These are phyloP conservation scores for Esteya vermicola DNA, from an alignment of 2,329 filamentous ascomycete genomes.

Conservation along the genomic window DNA sequence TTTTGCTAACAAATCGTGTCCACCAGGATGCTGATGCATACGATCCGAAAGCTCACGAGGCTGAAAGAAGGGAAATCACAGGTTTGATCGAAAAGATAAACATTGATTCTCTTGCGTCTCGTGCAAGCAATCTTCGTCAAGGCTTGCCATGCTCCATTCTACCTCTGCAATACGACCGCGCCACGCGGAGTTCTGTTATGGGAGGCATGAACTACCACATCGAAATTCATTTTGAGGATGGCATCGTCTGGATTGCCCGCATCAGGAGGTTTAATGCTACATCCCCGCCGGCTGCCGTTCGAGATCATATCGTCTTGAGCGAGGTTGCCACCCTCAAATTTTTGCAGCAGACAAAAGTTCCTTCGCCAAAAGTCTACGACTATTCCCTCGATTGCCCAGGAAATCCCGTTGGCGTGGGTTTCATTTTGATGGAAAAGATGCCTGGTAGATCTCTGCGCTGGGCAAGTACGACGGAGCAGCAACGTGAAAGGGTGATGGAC, in stretches of 20 bases:
- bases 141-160: neutral
- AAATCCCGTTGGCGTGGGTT: neutral
- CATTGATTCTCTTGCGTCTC: neutral
- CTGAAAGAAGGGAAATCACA: neutral
- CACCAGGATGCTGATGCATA: neutral
- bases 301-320: neutral
- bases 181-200: neutral
- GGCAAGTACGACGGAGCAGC: neutral
- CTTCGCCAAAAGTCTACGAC: neutral
- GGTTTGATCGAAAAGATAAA: neutral
- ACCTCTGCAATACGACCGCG: neutral
- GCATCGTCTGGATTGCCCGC: slow-evolving; percentile 1
- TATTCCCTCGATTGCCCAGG: neutral
- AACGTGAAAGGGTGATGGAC: neutral
- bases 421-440: slow-evolving; percentile 1
- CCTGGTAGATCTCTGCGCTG: neutral
- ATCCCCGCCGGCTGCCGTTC: neutral
- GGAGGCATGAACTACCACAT: slow-evolving; percentile 2
- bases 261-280: neutral
- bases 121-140: neutral
- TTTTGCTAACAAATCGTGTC: neutral
- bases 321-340: neutral
- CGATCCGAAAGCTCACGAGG: neutral
- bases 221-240: neutral
- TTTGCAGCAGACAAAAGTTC: neutral